Base-by-base conservation (phyloP, 2,329 filamentous ascomycete species). In the Penicillium sp. region DNA sequence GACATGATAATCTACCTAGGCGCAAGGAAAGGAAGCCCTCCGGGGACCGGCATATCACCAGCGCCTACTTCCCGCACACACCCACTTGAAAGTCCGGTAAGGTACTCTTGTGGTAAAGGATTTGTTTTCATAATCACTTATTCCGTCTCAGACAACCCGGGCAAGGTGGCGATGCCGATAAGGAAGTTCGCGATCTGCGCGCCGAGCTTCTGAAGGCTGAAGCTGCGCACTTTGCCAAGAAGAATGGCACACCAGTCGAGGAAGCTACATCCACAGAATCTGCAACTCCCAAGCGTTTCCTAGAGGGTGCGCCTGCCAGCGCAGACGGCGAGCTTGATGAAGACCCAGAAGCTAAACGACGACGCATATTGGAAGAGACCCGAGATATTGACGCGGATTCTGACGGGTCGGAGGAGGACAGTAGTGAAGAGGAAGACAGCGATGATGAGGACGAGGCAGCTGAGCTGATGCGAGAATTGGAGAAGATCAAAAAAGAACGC, bases 41-140 rank as follows among this genome's bases (percentile, higher is more conserved):
- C 86, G 90, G 63, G 93, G 93, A 41, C 88, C 89, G 43, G 91
- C 90, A 60, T 97, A 96, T 75, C 93, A 98, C 68, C 91, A 97
- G 72, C 86, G 93, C 61, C 85, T 97, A 12, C 84, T 96, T 11
- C 91, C 93, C 32, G 93, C 93, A 29, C 86, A 98, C 70, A 97
- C 88, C 9, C 84, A 88, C 55, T 84, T 98, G 65, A 98, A 98
- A 74, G 86, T 85, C 66, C 82, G 89, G 76, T 84, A 80, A 43
- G 42, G 11, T 32, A 7, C 7, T 32, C 8, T 12, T 36, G 18
- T 40, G 75, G 48, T 24, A 13, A 12, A 43, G 6, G 18, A 25
- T 11, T 9, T 18, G 8, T 3, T 25, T 25, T 4, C n/a, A 9
- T 29, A 13, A 41, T 29, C 47, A 39, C 60, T 66, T 46, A 64